phyloP scores from a whole-genome alignment of 176 grass and related monocot genomes.

The Zoysia pacifica region DNA sequence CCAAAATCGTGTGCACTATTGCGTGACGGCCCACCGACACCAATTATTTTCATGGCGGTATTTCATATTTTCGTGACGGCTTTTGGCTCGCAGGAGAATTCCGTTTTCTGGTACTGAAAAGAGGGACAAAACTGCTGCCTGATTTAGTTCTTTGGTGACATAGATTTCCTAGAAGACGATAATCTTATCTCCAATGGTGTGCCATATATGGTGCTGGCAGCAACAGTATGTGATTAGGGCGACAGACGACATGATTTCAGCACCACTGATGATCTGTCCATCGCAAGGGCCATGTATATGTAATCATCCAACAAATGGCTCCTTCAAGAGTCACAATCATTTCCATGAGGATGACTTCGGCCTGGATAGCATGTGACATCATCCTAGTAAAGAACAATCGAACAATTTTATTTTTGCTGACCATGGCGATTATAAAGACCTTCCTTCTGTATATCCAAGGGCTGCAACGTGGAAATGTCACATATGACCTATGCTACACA shows the following conservation, averaged over 20 bases:
- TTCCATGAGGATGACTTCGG: background rate
- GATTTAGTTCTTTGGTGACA: background rate
- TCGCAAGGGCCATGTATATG: background rate
- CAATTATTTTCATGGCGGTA: too few species aligned
- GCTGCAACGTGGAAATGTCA: background rate
- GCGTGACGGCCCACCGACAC: too few species aligned
- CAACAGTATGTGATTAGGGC: constrained; percentile 22
- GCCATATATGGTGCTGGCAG: constrained; percentile 10
- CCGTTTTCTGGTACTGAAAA: background rate
- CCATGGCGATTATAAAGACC: too few species aligned
- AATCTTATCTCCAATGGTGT: constrained; percentile 32
- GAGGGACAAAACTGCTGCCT: background rate
- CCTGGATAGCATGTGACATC: background rate
- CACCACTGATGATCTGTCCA: constrained; percentile 1
- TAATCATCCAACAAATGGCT: constrained; percentile 2
- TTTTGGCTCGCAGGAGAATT: too few species aligned
- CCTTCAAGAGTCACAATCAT: background rate
- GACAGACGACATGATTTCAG: constrained; percentile 24
- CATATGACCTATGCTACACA: background rate
- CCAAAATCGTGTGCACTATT: too few species aligned
- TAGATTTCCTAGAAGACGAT: constrained; percentile 18
- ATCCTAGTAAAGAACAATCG: background rate
- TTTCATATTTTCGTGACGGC: too few species aligned
- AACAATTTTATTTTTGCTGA: background rate
- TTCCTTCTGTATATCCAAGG: background rate